A percentile compares a stretch with the other conserved stretches of the same genome.
phyloP scores from a whole-genome alignment of 345 rosid genomes.

The Gossypium sturtianum region DNA sequence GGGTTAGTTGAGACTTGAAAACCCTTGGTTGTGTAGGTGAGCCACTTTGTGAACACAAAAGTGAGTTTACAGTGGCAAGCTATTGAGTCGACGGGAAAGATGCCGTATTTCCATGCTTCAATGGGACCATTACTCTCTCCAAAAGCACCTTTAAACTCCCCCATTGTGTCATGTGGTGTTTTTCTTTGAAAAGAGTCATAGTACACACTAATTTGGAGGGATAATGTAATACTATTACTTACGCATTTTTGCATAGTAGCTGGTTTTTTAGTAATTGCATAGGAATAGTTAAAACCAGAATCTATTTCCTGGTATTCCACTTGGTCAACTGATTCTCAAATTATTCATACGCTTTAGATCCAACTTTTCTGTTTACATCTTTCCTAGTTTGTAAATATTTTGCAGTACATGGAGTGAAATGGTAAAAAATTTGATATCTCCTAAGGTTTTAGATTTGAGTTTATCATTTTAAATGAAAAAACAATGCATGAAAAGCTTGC shows the following conservation, averaged over 20 bases:
- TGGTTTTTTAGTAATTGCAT: not conserved
- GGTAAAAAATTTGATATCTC: too few species aligned
- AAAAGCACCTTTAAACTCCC: not conserved
- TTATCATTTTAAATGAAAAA: too few species aligned
- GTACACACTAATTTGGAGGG: not conserved
- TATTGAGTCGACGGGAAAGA: not conserved
- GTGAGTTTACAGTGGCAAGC: not conserved
- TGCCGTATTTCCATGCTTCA: not conserved
- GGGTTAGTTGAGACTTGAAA: constrained; percentile 16
- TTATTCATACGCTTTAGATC: too few species aligned
- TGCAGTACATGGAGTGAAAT: too few species aligned
- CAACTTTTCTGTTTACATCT: too few species aligned
- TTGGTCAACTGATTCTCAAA: too few species aligned
- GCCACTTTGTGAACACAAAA: not conserved
- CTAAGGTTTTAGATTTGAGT: too few species aligned
- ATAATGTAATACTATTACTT: not conserved
- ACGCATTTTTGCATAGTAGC: not conserved
- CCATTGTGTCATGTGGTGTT: not conserved
- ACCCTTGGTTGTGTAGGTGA: not conserved
- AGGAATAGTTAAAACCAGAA: not conserved
- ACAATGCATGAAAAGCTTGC: too few species aligned
- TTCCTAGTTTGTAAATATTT: too few species aligned
- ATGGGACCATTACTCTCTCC: not conserved
- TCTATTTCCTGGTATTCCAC: too few species aligned
- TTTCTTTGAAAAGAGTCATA: not conserved